phyloP scores from a whole-genome alignment of 2,329 filamentous ascomycete species.

The Fusarium oligoseptatum region DNA sequence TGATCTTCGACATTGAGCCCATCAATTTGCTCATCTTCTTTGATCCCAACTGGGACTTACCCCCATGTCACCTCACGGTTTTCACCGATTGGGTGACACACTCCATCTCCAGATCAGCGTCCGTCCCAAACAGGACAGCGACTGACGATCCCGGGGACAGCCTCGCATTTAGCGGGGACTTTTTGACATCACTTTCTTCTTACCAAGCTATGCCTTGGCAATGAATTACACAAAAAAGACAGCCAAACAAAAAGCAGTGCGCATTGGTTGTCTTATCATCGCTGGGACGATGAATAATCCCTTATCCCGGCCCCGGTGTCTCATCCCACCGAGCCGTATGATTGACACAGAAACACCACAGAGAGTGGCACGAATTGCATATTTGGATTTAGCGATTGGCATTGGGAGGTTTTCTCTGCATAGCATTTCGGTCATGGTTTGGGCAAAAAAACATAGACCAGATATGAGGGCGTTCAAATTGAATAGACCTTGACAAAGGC shows the following conservation, averaged over 20 bases:
- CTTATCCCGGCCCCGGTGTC: conserved; percentile 22
- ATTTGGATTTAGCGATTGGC: conserved; percentile 41
- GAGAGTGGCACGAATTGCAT: conserved; percentile 17
- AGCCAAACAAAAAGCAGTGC: conserved; percentile 45
- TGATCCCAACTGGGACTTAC: conserved; percentile 10
- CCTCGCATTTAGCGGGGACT: conserved; percentile 3
- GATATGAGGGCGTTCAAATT: conserved; percentile 30
- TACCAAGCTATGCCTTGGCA: conserved; percentile 13
- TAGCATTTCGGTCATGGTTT: conserved; percentile 32
- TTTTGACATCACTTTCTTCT: conserved; percentile 5
- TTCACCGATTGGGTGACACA: conserved; percentile 25
- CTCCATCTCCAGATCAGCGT: conserved; percentile 28
- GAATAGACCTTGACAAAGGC: conserved; percentile 24
- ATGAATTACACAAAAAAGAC: conserved; percentile 21
- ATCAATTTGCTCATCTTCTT: conserved; percentile 15
- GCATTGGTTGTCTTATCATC: conserved; percentile 38
- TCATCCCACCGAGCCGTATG: conserved; percentile 37
- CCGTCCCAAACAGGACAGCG: conserved; percentile 25
- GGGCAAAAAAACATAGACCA: conserved; percentile 32
- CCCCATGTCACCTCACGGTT: conserved; percentile 12
- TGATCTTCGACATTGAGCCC: conserved; percentile 14
- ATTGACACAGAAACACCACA: conserved; percentile 2
- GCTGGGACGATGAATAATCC: conserved; percentile 15
- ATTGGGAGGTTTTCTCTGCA: conserved; percentile 28
- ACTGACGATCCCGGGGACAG: conserved; percentile 32